These are phyloP conservation scores for Avicennia marina DNA, from an alignment of 257 asterid genomes.

Conservation along the genomic window DNA sequence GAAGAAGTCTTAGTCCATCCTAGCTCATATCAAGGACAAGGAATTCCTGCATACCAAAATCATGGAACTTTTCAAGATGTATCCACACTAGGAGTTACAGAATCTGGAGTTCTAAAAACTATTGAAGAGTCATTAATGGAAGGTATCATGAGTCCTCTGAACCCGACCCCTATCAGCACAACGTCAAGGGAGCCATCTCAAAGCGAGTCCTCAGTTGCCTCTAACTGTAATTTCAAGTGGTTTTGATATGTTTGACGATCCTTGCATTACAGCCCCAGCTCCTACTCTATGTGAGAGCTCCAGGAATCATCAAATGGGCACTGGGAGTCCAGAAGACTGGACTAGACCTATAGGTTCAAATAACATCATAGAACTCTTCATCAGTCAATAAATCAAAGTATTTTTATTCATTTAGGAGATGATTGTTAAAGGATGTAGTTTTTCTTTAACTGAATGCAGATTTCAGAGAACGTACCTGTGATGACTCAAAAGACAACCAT, in stretches of 20 bases:
- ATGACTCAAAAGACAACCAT: constrained; percentile 42
- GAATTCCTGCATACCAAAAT: constrained; percentile 30
- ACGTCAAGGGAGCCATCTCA: constrained; percentile 68
- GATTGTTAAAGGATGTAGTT: too few species aligned
- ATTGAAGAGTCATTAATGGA: constrained; percentile 55
- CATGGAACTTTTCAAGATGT: constrained; percentile 38
- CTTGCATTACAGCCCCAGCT: constrained; percentile 56
- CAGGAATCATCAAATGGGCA: constrained; percentile 48
- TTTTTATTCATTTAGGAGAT: too few species aligned
- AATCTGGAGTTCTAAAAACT: constrained; percentile 37
- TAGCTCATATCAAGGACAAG: constrained; percentile 32
- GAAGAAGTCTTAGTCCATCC: constrained; percentile 25
- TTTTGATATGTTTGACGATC: constrained; percentile 58
- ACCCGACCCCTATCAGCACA: constrained; percentile 37
- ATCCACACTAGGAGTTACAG: constrained; percentile 34
- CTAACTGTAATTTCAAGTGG: constrained; percentile 48
- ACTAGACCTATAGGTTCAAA: constrained; percentile 38
- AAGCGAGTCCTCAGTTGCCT: constrained; percentile 81
- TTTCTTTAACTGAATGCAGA: constrained; percentile 44
- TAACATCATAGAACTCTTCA: too few species aligned
- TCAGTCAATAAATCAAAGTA: too few species aligned
- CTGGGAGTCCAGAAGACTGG: too few species aligned
- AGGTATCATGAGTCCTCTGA: constrained; percentile 38
- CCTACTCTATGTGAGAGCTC: constrained; percentile 53
- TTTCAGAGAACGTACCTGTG: constrained; percentile 39